These are phyloP conservation scores for Nemania serpens DNA, from an alignment of 2,329 filamentous ascomycete genomes.

Conservation along the genomic window DNA sequence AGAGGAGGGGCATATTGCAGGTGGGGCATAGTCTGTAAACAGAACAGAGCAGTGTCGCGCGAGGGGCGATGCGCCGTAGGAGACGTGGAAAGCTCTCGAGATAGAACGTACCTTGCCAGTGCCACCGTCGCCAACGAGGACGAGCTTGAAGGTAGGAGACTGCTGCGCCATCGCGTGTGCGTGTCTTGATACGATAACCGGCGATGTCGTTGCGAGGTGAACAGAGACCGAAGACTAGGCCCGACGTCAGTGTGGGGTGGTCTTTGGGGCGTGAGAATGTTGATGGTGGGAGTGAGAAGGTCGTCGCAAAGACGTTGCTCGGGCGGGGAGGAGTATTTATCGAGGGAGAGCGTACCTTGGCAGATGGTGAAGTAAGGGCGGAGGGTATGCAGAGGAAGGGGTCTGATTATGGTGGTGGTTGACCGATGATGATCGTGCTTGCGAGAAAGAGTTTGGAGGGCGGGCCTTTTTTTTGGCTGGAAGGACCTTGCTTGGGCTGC, in stretches of 20 bases:
- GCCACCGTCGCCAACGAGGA: slow-evolving; percentile 98
- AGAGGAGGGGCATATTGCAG: slow-evolving; percentile 36
- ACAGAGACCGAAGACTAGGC: slow-evolving; percentile 28
- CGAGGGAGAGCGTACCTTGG: slow-evolving; percentile 23
- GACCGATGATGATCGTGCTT: slow-evolving; percentile 35
- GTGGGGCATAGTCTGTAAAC: slow-evolving; percentile 26
- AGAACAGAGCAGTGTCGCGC: slow-evolving; percentile 19
- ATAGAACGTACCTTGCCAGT: slow-evolving; percentile 85
- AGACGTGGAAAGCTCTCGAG: slow-evolving; percentile 12
- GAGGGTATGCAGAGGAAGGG: slow-evolving; percentile 17
- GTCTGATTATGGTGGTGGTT: slow-evolving; percentile 32
- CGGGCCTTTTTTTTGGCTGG: slow-evolving; percentile 30
- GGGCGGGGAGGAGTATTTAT: background rate
- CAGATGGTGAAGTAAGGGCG: slow-evolving; percentile 11
- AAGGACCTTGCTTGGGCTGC: slow-evolving; percentile 35
- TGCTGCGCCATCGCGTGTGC: slow-evolving; percentile 61
- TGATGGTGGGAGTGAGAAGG: slow-evolving; percentile 11
- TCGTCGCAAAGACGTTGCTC: slow-evolving; percentile 4
- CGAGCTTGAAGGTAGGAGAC: slow-evolving; percentile 96
- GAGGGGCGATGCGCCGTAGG: slow-evolving; percentile 10
- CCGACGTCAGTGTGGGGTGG: slow-evolving; percentile 33
- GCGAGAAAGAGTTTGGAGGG: slow-evolving; percentile 37
- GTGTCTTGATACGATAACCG: slow-evolving; percentile 34
- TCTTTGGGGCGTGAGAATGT: slow-evolving; percentile 17
- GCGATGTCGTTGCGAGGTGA: slow-evolving; percentile 24